Evolutionary conservation across 1,284 basidiomycete species (phyloP), one percentile per base, ranked within the genome.

Genomic region (Heterobasidion occidentale): DNA sequence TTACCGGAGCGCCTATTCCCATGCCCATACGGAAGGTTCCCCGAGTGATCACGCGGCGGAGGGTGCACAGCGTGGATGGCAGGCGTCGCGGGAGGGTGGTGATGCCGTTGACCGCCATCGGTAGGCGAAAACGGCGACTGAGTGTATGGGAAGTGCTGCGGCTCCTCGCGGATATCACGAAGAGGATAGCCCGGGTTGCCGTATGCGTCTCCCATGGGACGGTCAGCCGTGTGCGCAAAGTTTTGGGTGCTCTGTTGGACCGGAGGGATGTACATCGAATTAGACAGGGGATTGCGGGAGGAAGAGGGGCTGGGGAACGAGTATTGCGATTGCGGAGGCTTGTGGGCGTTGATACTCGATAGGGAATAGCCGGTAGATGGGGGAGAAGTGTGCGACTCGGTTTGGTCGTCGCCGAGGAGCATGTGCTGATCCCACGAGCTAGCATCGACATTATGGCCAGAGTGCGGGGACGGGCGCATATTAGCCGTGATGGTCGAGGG

Each of bases 351-450:
- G 67, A 77, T 69, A 59, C 72, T 73, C 57, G 73, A 67, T 46
- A 76, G 69, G 58, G 73, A 72, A 62, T 77, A 79, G 27, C 67
- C 62, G 36, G 74, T 63, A 20, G 74, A 69, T 17, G 71, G 60
- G 44, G 77, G 65, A 36, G 78, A 69, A 36, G 74, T 62, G 14
- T 76, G 63, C 20, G 70, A 67, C 50, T 74, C 72, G 11, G 75
- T 65, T 52, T 75, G 74, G 49, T 78, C 77, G 45, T 83, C 80
- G 53, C 68, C 71, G 66, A 83, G 74, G 51, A 83, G 73, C 59
- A 85, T 74, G 12, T 75, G 68, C 46, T 84, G 79, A 47, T 81
- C 77, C 86, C 86, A 88, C 52, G 71, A 66, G 50, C 71, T 62
- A n/a, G 38, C 68, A 60, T 83, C 80, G 54, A 84, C 74, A 53